Evolutionary conservation across 306 rosid species (phyloP).

Genomic region (Astragalus glycyphyllos): DNA sequence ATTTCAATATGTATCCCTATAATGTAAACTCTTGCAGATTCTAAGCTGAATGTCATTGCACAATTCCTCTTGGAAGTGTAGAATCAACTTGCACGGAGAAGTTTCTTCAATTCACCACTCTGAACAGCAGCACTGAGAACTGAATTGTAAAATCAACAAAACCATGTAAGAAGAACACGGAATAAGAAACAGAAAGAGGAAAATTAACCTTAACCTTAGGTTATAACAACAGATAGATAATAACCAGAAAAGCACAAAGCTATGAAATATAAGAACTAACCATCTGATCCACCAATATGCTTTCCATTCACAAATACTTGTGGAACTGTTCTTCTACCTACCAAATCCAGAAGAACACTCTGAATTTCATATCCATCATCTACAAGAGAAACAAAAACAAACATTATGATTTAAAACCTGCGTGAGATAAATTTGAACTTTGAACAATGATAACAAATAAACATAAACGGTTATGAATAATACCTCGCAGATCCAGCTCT

Average conservation of each 20-base stretch:
- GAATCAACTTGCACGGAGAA: slow-evolving; percentile 66
- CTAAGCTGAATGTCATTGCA: slow-evolving; percentile 10
- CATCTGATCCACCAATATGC: slow-evolving; percentile 93
- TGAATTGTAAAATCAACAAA: slow-evolving; percentile 39
- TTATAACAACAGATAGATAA: background rate
- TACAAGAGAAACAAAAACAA: slow-evolving; percentile 26
- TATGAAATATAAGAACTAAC: slow-evolving; percentile 50
- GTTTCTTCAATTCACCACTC: slow-evolving; percentile 83
- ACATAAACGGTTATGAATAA: background rate
- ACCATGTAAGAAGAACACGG: background rate
- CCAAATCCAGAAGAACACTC: slow-evolving; percentile 72
- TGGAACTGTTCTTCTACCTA: slow-evolving; percentile 82
- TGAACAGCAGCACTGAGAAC: slow-evolving; percentile 74
- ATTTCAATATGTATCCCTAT: too few relatives aligned
- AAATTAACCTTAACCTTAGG: background rate
- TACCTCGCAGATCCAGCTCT: slow-evolving; percentile 93
- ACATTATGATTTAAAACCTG: background rate
- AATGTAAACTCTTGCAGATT: slow-evolving; percentile 16
- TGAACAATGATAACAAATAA: background rate
- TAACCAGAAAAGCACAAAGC: slow-evolving; percentile 19
- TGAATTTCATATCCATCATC: slow-evolving; percentile 87
- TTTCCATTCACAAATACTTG: slow-evolving; percentile 89
- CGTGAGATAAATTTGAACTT: slow-evolving; percentile 4
- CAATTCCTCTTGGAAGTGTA: slow-evolving; percentile 16
- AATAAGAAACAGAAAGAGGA: background rate